Evolutionary conservation across 495 filamentous ascomycete species (phyloP).

Genomic region (Neurospora discreta): DNA sequence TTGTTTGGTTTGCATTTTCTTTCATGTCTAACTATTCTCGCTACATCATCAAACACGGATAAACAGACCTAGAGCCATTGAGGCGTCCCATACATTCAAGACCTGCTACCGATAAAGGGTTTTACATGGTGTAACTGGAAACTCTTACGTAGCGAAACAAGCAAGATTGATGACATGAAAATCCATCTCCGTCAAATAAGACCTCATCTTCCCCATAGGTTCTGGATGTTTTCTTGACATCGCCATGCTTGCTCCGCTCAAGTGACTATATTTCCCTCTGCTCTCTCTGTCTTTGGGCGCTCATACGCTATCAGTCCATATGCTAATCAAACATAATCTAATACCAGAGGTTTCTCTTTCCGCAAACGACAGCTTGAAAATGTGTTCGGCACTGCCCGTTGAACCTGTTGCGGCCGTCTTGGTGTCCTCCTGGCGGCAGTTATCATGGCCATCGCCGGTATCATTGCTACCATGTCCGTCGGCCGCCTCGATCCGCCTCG

Average conservation of each 20-base stretch:
- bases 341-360: neutral
- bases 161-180: neutral
- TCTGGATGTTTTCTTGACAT: neutral
- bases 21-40: neutral
- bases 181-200: neutral
- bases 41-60: neutral
- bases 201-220: neutral
- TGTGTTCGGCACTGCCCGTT: neutral
- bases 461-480: conserved; percentile 18
- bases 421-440: neutral
- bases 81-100: neutral
- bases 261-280: neutral
- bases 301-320: neutral
- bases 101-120: neutral
- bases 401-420: neutral
- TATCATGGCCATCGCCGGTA: neutral
- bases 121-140: neutral
- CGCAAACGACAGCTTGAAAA: neutral
- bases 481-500: conserved; percentile 30
- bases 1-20: neutral
- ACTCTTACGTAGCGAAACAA: neutral
- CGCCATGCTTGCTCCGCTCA: neutral
- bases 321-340: neutral
- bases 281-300: neutral
- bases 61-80: neutral